Evolutionary conservation across 495 filamentous ascomycete species (phyloP).

Genomic region (Lasiosphaeria hispida): DNA sequence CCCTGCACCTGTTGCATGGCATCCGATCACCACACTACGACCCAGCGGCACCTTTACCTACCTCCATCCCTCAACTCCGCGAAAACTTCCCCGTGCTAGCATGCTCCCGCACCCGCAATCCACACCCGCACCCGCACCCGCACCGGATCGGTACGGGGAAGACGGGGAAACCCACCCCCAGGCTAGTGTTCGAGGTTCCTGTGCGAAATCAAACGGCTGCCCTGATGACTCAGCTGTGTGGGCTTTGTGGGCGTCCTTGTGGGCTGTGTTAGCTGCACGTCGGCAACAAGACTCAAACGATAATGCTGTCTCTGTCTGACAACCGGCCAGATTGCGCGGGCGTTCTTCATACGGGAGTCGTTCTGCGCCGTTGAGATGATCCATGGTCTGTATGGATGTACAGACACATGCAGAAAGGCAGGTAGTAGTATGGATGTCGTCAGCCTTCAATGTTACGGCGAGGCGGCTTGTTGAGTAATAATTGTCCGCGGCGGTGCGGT

Average conservation of each 20-base stretch:
- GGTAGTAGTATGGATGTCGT: background rate
- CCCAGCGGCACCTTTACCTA: background rate
- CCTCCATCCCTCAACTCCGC: background rate
- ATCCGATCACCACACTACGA: constrained; percentile 11
- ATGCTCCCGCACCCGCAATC: no score
- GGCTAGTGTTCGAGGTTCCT: background rate
- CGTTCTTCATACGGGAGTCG: background rate
- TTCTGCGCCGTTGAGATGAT: background rate
- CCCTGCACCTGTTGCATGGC: constrained; percentile 7
- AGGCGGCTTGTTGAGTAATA: background rate
- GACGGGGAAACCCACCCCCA: constrained; percentile 5
- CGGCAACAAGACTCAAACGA: no score
- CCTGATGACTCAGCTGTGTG: constrained; percentile 19
- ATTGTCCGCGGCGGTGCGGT: constrained; percentile 13
- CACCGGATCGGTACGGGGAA: constrained; percentile 7
- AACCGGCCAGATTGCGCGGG: background rate
- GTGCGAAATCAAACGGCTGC: constrained; percentile 5
- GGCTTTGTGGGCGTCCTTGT: background rate
- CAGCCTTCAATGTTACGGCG: constrained; percentile 1
- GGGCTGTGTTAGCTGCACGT: no score
- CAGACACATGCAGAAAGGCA: no score
- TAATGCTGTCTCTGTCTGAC: no score
- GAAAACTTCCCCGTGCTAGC: background rate
- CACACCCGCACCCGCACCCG: constrained; percentile 6
- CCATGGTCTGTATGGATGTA: background rate